A percentile compares a stretch with the other conserved stretches of the same genome.
These are phyloP conservation scores for Fusarium sp. DNA, from an alignment of 2,329 filamentous ascomycete species.

Conservation along the genomic window DNA sequence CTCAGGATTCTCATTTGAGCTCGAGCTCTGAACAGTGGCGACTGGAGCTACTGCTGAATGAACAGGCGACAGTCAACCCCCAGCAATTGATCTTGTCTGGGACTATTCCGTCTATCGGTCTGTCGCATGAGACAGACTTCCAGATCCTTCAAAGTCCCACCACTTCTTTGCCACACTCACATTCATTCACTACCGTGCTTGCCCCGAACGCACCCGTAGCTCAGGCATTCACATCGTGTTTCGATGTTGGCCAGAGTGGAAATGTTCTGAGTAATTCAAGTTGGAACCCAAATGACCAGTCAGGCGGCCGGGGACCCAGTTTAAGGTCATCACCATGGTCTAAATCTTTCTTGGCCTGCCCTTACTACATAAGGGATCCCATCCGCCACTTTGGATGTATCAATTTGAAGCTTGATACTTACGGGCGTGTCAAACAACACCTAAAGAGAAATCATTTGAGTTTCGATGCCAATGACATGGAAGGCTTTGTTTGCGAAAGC, in stretches of 20 bases:
- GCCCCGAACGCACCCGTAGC: rapidly evolving
- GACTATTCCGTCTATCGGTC: rapidly evolving
- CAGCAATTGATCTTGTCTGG: neutral
- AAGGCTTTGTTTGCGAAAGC: neutral
- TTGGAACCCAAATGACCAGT: neutral
- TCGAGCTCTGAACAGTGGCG: rapidly evolving
- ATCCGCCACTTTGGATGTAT: neutral
- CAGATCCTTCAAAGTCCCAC: neutral
- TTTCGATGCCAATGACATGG: neutral
- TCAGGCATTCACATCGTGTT: neutral
- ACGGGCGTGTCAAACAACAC: neutral
- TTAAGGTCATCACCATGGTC: neutral
- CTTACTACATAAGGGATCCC: neutral
- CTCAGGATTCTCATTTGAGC: neutral
- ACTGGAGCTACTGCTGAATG: neutral
- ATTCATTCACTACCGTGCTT: neutral
- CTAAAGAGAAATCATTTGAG: neutral
- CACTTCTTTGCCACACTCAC: neutral
- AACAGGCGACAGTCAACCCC: neutral
- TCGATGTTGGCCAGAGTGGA: neutral
- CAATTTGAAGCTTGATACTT: neutral
- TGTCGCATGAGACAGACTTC: neutral
- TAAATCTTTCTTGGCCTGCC: neutral
- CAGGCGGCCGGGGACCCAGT: neutral
- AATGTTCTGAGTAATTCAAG: neutral